Conservation (phyloP, 345 rosid species). For the Gossypium mustelinum region DNA sequence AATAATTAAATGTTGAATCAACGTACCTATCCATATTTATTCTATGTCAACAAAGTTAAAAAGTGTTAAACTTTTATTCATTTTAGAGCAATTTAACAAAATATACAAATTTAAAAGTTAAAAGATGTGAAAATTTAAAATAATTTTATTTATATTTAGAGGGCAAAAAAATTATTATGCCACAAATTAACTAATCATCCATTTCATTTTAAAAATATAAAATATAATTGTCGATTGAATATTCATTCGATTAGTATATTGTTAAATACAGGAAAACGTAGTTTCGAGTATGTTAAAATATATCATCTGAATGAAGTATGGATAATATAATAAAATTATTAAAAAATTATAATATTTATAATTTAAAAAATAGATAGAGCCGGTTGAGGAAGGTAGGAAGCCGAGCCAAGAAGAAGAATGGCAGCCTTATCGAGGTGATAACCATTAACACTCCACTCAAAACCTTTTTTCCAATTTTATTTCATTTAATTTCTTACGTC, state of each 20-base stretch:
- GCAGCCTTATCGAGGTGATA: neutral
- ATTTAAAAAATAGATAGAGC: neutral
- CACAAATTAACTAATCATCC: no score
- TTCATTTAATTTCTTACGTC: neutral
- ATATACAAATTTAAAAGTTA: neutral
- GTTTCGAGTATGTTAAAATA: accelerated
- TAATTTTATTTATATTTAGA: no score
- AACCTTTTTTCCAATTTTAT: neutral
- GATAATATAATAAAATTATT: no score
- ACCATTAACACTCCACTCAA: conserved; percentile 7
- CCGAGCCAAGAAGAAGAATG: neutral
- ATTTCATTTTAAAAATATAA: no score
- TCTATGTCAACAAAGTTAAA: no score
- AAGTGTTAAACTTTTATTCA: no score
- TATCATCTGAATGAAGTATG: accelerated
- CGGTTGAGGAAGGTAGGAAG: neutral
- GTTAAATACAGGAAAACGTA: accelerated
- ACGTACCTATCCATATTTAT: no score
- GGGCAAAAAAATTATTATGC: no score
- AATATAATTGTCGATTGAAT: accelerated
- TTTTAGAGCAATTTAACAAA: no score
- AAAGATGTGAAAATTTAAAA: no score
- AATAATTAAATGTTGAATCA: no score
- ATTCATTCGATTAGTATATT: accelerated
- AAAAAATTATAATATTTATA: no score